A percentile compares a stretch with the other conserved stretches of the same genome.
These are phyloP conservation scores for Starmerella vitae DNA, from an alignment of 805 yeast species.

Conservation along the genomic window DNA sequence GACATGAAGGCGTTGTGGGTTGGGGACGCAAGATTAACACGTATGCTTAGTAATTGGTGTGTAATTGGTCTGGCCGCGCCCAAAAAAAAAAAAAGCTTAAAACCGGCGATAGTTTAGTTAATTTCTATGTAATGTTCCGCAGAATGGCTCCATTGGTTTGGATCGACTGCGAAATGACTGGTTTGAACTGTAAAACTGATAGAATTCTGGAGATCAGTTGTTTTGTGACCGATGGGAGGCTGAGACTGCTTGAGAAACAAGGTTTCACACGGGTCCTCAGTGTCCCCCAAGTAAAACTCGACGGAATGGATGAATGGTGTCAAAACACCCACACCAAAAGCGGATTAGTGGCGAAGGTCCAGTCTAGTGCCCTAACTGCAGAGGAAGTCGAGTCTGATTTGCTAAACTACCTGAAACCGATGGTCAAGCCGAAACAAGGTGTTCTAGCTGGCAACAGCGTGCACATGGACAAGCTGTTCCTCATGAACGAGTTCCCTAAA, in stretches of 20 bases:
- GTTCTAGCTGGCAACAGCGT: conserved; percentile 83
- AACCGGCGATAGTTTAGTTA: too few species aligned
- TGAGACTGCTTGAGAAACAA: conserved; percentile 47
- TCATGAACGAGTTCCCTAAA: conserved; percentile 70
- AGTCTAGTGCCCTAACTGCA: conserved; percentile 40
- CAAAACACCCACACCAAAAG: conserved; percentile 55
- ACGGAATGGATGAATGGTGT: conserved; percentile 83
- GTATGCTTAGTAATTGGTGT: too few species aligned
- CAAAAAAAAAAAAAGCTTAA: too few species aligned
- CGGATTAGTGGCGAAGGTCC: conserved; percentile 66
- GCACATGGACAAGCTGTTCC: conserved; percentile 79
- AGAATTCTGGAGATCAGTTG: conserved; percentile 86
- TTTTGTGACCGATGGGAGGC: conserved; percentile 69
- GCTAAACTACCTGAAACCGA: conserved; percentile 42
- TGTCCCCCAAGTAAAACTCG: conserved; percentile 46
- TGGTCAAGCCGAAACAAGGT: conserved; percentile 38
- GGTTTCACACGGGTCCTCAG: conserved; percentile 79
- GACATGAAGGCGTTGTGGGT: conserved; percentile 11
- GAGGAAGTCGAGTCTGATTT: conserved; percentile 54
- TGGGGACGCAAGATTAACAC: not conserved
- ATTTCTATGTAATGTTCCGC: too few species aligned
- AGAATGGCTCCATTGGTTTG: conserved; percentile 50
- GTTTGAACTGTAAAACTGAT: conserved; percentile 60
- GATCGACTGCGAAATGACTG: conserved; percentile 99
- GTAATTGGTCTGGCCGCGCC: too few species aligned